Base-by-base conservation (phyloP, 129 eudicot species). In the Arctium minus region DNA sequence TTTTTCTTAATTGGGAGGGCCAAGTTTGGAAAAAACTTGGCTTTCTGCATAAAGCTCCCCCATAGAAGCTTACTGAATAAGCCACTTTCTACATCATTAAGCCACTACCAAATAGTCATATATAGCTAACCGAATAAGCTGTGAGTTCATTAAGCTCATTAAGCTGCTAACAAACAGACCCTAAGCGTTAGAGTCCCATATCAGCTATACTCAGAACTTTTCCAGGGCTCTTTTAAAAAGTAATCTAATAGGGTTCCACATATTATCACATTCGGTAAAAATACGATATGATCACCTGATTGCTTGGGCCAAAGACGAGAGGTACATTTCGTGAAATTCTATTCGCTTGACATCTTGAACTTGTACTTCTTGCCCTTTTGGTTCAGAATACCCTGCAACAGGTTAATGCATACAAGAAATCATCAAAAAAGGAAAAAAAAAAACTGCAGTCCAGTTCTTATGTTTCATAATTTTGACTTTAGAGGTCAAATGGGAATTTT, bases 221-320 rank as follows among this genome's bases (percentile, higher is more conserved):
- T 53, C 3, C 15, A 53, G 6, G 22, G 6, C n/a, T 53, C 1
- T 53, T 53, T 53, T 53, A 4, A 15, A 53, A 0, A 53, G 65
- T 53, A 60, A 60, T 60, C 68, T 60, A 60, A 60, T 0, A 60
- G 29, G 29, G 68, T 60, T n/a, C 68, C 68, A 60, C 68, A n/a
- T n/a, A 60, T 53, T 53, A 53, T 60, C 68, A 17, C 2, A 17
- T 0, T 17, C 7, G 13, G 29, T 60, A 17, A 4, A 15, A 30
- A 80, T 22, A 29, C 30, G 60, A 78, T 67, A 82, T 72, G 29
- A 64, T 75, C 50, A 95, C 98, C 97, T 92, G 68, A 91, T 88
- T 53, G 98, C 93, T 70, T 70, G 81, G 38, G 86, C 91, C 65
- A 95, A 88, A 79, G 79, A 83, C 5, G 91, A 79, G 2, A 95